Conservation (phyloP, 495 filamentous ascomycete genomes). For the Oidiodendron maius region DNA sequence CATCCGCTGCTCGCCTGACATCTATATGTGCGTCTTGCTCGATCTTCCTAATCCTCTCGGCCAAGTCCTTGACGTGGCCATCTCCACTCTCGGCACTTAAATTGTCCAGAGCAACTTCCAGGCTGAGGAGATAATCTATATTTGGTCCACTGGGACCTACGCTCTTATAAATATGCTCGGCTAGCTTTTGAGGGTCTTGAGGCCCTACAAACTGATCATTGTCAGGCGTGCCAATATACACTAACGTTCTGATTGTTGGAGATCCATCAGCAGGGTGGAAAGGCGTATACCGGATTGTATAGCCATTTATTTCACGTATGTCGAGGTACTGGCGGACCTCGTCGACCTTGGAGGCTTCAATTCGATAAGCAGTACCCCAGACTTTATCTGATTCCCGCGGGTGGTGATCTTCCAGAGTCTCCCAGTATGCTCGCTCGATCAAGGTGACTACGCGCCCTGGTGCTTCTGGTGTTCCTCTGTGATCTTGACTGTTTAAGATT, state of each 20-base stretch:
- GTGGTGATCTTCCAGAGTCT: slow-evolving; percentile 66
- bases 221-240: slow-evolving; percentile 91
- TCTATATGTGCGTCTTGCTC: slow-evolving; percentile 29
- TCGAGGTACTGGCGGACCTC: slow-evolving; percentile 90
- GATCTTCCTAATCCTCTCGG: slow-evolving; percentile 47
- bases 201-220: slow-evolving; percentile 91
- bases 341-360: slow-evolving; percentile 60
- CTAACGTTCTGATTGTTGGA: slow-evolving; percentile 43
- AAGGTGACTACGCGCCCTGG: slow-evolving; percentile 93
- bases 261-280: slow-evolving; percentile 58
- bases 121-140: slow-evolving; percentile 77
- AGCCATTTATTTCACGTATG: slow-evolving; percentile 95
- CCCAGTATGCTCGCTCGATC: slow-evolving; percentile 77
- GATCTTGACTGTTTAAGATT: slow-evolving; percentile 56
- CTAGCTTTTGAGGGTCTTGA: slow-evolving; percentile 75
- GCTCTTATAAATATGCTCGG: slow-evolving; percentile 73
- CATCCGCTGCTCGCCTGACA: slow-evolving; percentile 1
- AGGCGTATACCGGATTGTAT: slow-evolving; percentile 80
- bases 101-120: slow-evolving; percentile 71
- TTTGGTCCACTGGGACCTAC: slow-evolving; percentile 86
- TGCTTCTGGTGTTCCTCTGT: slow-evolving; percentile 80
- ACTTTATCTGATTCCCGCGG: slow-evolving; percentile 55
- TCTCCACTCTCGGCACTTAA: slow-evolving; percentile 77
- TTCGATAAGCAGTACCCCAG: slow-evolving; percentile 94
- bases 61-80: slow-evolving; percentile 67